These are phyloP conservation scores for Colletotrichum neosansevieriae DNA, from an alignment of 2,329 filamentous ascomycete genomes.

Conservation along the genomic window DNA sequence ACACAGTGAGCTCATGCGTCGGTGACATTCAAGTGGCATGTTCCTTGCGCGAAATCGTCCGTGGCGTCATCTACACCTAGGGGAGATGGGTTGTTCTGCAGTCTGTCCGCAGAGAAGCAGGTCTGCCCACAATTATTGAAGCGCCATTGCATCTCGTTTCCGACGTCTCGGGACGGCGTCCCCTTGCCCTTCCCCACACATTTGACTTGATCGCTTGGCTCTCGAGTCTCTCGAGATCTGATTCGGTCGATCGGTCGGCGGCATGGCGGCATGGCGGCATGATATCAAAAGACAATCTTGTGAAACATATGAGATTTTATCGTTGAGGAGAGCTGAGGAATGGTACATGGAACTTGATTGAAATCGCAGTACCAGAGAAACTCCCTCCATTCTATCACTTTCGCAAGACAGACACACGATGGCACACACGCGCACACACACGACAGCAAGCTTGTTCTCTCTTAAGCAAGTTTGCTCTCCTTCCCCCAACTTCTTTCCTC, in stretches of 20 bases:
- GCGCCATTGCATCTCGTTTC: neutral
- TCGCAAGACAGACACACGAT: conserved; percentile 1
- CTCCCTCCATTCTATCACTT: conserved; percentile 38
- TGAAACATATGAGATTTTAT: conserved; percentile 25
- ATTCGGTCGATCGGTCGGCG: neutral
- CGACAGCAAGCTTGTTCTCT: conserved; percentile 29
- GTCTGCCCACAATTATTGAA: neutral
- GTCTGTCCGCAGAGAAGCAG: neutral
- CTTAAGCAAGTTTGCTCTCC: conserved; percentile 22
- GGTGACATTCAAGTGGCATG: neutral
- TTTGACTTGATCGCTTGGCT: conserved; percentile 7
- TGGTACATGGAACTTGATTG: conserved; percentile 39
- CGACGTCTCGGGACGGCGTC: neutral
- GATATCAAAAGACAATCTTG: neutral
- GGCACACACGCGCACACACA: conserved; percentile 21
- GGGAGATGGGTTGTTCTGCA: neutral
- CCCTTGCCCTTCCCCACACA: conserved; percentile 6
- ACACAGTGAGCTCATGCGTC: too few species aligned
- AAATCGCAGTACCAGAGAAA: conserved; percentile 37
- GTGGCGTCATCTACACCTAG: neutral
- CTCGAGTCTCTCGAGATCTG: neutral
- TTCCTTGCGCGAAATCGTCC: too few species aligned
- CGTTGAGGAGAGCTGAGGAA: conserved; percentile 14
- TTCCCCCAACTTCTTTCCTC: conserved; percentile 27
- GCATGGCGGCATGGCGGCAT: too few species aligned